A percentile compares a stretch with the other conserved stretches of the same genome.
Conservation (phyloP, 345 rosid species). For the Reutealis trisperma region DNA sequence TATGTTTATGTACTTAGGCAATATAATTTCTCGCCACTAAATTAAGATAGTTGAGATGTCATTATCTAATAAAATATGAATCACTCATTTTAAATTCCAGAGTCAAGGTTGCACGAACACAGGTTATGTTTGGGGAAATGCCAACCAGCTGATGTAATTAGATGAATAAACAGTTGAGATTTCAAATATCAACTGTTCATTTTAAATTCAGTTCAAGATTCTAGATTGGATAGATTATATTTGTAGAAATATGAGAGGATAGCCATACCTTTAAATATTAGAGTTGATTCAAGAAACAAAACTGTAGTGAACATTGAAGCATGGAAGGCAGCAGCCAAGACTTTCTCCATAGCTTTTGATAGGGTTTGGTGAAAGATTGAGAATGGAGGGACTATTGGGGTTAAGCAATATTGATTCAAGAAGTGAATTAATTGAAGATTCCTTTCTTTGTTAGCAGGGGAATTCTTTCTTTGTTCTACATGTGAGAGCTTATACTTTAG, state of each 20-base stretch:
- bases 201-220: neutral
- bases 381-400: neutral
- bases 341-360: slow-evolving; percentile 9
- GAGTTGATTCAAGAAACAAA: slow-evolving; percentile 14
- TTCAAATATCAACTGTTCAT: no score
- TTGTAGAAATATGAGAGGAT: no score
- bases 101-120: no score
- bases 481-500: slow-evolving; percentile 2
- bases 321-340: neutral
- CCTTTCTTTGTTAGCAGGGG: slow-evolving; percentile 58
- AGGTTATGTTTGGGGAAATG: no score
- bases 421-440: slow-evolving; percentile 35
- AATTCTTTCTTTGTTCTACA: neutral
- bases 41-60: no score
- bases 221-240: neutral
- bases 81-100: neutral
- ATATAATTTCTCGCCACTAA: no score
- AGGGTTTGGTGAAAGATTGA: slow-evolving; percentile 3
- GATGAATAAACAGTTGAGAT: no score
- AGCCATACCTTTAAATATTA: slow-evolving; percentile 26
- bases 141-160: no score
- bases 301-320: slow-evolving; percentile 15
- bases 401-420: slow-evolving; percentile 21
- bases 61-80: no score
- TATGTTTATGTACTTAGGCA: no score